Evolutionary conservation across 2,329 filamentous ascomycete species (phyloP), one percentile per base, ranked within the genome.

Genomic region (Sclerotinia glacialis): DNA sequence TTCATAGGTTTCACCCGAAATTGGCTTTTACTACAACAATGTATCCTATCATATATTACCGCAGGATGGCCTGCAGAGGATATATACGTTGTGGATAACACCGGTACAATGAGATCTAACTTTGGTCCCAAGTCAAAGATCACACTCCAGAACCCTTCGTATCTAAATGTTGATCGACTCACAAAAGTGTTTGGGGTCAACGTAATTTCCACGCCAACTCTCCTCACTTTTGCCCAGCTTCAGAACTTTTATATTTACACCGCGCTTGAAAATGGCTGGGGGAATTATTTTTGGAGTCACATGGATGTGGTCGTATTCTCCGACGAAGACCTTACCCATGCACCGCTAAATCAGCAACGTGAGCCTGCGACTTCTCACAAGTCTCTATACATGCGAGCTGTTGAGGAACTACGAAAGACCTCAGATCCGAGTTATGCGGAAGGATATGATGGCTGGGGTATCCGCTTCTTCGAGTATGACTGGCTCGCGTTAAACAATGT

Each of bases 61-160:
- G 82, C 83, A 1, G 85, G 85, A 54, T 87, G 85, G 84, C 85
- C 84, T 0, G 75, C 83, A 0, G 77, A 78, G 34, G 80, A 86
- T 69, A 86, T 87, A 67, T 83, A 83, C 69, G 81, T 87, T 2
- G 76, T 87, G 44, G 85, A 87, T 72, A 87, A 87, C 75, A 87
- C 82, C 5, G 84, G 85, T 4, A 81, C 81, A 16, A 83, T 85
- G 73, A 77, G 82, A 62, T 80, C 82, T 54, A 87, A 87, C 49
- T 73, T 76, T n/a, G 79, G 5, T 76, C 72, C 76, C 21, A 75
- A 78, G 12, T 80, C 79, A 5, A 76, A 78, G 34, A 78, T 86
- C 4, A 78, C 79, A 0, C 77, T 83, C 0, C 81, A 86, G 68
- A 85, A 86, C 69, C 84, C 83, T 0, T 85, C 83, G 74, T 86